Percentiles rank a stretch among this genome's conserved stretches.
These are phyloP conservation scores for Ophiosphaerella korrae DNA, from an alignment of 2,329 filamentous ascomycete genomes.

Conservation along the genomic window DNA sequence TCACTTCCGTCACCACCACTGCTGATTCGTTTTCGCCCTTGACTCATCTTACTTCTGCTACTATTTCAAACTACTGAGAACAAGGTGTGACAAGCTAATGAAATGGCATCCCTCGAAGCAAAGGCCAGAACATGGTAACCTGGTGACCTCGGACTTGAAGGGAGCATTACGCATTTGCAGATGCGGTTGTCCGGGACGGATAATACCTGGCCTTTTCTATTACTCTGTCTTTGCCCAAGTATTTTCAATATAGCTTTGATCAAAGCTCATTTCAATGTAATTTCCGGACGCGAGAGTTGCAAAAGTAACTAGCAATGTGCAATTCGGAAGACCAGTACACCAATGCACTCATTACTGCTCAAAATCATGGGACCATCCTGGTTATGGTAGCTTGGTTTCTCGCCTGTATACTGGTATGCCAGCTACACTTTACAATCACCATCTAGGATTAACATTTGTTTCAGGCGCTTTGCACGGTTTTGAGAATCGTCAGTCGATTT, in stretches of 20 bases:
- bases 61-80: constrained; percentile 18
- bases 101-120: constrained; percentile 19
- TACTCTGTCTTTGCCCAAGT: constrained; percentile 3
- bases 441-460: constrained; percentile 4
- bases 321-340: constrained; percentile 10
- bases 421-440: not conserved
- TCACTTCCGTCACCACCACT: constrained; percentile 1
- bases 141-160: constrained; percentile 17
- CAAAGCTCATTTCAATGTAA: constrained; percentile 24
- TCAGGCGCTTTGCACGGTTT: constrained; percentile 24
- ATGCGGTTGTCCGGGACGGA: constrained; percentile 14
- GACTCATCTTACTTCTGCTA: constrained; percentile 10
- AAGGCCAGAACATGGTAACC: constrained; percentile 12
- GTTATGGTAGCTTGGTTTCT: constrained; percentile 35
- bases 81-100: constrained; percentile 13
- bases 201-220: constrained; percentile 15
- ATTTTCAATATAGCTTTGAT: constrained; percentile 21
- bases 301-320: constrained; percentile 15
- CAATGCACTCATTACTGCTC: constrained; percentile 28
- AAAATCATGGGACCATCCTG: constrained; percentile 32
- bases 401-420: constrained; percentile 26
- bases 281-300: constrained; percentile 16
- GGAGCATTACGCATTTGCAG: constrained; percentile 16
- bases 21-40: constrained; percentile 15
- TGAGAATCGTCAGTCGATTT: constrained; percentile 22